Conservation (phyloP, 169 alveolate genomes). For the Amoebophrya sp. region DNA sequence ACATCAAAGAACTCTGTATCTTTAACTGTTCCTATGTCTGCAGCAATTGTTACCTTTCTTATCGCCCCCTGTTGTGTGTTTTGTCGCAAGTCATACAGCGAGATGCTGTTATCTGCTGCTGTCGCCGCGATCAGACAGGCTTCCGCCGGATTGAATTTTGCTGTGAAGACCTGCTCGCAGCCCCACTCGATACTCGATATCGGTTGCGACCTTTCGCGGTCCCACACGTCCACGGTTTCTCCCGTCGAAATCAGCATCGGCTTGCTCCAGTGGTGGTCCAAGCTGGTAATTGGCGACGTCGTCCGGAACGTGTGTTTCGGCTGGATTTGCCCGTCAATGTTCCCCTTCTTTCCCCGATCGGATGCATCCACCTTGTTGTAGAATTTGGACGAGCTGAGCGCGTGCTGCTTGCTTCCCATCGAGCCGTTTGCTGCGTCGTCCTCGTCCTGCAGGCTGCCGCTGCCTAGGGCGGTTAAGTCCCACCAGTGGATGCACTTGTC, state of each 20-base stretch:
- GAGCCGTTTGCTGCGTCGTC: not conserved
- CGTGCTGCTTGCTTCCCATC: no score
- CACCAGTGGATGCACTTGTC: conserved; percentile 44
- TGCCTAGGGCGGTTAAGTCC: not conserved
- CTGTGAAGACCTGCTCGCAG: conserved; percentile 61
- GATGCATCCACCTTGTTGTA: no score
- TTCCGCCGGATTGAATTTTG: conserved; percentile 72
- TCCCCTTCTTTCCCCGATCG: no score
- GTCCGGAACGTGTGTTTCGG: not conserved
- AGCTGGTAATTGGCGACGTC: not conserved
- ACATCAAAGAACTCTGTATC: no score
- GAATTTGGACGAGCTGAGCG: no score
- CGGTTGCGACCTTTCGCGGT: not conserved
- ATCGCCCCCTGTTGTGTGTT: not conserved
- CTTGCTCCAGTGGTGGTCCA: conserved; percentile 12
- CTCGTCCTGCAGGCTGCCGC: not conserved
- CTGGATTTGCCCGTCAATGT: not conserved
- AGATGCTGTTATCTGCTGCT: conserved; percentile 3
- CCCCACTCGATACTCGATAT: conserved; percentile 60
- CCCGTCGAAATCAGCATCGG: conserved; percentile 6
- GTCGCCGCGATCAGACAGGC: not conserved
- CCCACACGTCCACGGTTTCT: conserved; percentile 11
- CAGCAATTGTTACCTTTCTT: not conserved
- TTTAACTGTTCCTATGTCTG: no score
- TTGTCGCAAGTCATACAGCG: not conserved